Evolutionary conservation across 2,329 filamentous ascomycete genomes (phyloP), one percentile per base, ranked within the genome.

Genomic region (Colletotrichum musicola): DNA sequence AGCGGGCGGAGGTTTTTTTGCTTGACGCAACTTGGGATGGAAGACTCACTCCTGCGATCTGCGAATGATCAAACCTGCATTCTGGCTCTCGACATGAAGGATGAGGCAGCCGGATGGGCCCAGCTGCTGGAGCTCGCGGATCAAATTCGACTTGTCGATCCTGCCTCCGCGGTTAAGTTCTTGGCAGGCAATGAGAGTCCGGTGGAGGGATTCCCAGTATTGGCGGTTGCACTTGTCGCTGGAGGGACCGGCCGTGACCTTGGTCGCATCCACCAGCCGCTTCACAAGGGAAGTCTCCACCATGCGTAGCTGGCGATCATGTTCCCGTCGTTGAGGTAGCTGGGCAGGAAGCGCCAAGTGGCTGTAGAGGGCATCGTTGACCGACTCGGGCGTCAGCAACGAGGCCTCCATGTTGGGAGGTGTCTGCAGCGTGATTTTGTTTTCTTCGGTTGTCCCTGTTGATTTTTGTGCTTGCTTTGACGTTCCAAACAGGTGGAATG

Each of bases 21-120:
- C 16, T 12, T 35, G n/a, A 14, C 1, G 7, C 1, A 6, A 14
- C 16, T 14, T 4, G 0, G 20, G 7, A 4, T 20, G 13, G 3
- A 12, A 35, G 7, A 72, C 77, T 72, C 60, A 78, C 77, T 76
- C 75, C 25, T 72, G 58, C 0, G 68, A 57, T 2, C 74, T 72
- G 6, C 74, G 72, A 9, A 80, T 72, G 20, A 78, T 72, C 6
- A 80, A 61, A 4, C 72, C 78, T 2, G 78, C 76, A 58, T 80
- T 80, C 54, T 80, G 78, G 14, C 49, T 71, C 22, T 71, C 60
- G 18, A 71, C 27, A 13, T 71, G 51, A 6, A 71, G 30, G 18
- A 69, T 35, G 12, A 71, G 59, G 22, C 42, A 62, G 2, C 61
- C 69, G 4, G 44, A 55, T 1, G 60, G 25, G 12, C 22, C 47